These are phyloP conservation scores for Candida hungchunana DNA, from an alignment of 805 yeast species.

Conservation along the genomic window DNA sequence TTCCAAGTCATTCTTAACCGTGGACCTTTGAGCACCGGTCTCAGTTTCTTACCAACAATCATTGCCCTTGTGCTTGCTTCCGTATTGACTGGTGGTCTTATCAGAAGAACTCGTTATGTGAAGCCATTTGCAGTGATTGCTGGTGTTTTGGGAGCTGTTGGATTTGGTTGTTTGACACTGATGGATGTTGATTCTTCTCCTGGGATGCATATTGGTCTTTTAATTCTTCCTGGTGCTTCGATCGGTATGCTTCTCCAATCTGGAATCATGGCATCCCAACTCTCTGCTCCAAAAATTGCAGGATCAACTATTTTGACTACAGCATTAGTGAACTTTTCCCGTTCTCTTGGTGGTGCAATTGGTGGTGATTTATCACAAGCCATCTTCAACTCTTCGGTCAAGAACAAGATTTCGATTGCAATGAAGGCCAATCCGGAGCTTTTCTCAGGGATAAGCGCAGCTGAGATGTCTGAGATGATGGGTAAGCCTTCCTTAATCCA, in stretches of 20 bases:
- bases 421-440: background rate
- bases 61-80: slow-evolving; percentile 30
- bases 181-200: slow-evolving; percentile 28
- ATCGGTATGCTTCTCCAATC: slow-evolving; percentile 34
- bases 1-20: slow-evolving; percentile 30
- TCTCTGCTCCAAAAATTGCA: slow-evolving; percentile 43
- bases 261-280: slow-evolving; percentile 29
- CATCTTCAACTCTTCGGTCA: slow-evolving; percentile 31
- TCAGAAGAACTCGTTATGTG: slow-evolving; percentile 31
- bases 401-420: slow-evolving; percentile 14
- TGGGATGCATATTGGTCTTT: slow-evolving; percentile 31
- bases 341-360: slow-evolving; percentile 40
- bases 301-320: slow-evolving; percentile 46
- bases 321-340: slow-evolving; percentile 36
- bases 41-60: slow-evolving; percentile 39
- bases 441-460: slow-evolving; percentile 1
- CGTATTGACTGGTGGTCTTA: slow-evolving; percentile 26
- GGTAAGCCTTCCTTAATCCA: slow-evolving; percentile 6
- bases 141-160: slow-evolving; percentile 29
- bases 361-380: slow-evolving; percentile 36
- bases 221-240: slow-evolving; percentile 35
- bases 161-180: slow-evolving; percentile 32
- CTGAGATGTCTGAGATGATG: slow-evolving; percentile 1
- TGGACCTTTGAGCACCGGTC: slow-evolving; percentile 40
- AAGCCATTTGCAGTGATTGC: slow-evolving; percentile 34